These are phyloP conservation scores for Yarrowia deformans DNA, from an alignment of 805 yeast genomes.

Conservation along the genomic window DNA sequence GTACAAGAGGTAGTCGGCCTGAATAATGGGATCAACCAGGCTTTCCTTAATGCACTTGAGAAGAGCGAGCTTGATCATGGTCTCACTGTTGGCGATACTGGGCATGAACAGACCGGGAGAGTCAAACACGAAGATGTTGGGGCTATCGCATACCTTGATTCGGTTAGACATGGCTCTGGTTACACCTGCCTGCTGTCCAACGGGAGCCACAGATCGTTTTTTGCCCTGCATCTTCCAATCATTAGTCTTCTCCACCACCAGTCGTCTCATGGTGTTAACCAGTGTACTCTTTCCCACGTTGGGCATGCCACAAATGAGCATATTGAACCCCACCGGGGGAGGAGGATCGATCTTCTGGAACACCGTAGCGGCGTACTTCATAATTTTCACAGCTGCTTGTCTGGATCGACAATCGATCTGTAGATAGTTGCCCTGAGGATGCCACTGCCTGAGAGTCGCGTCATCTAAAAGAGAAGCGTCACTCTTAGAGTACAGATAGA, in stretches of 20 bases:
- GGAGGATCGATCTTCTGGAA: slow-evolving; percentile 61
- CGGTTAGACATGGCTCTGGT: slow-evolving; percentile 80
- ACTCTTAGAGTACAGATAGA: slow-evolving; percentile 28
- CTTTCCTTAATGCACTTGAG: slow-evolving; percentile 76
- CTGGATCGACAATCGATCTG: slow-evolving; percentile 65
- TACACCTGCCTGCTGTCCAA: slow-evolving; percentile 91
- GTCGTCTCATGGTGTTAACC: slow-evolving; percentile 72
- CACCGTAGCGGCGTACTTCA: slow-evolving; percentile 57
- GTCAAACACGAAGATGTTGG: slow-evolving; percentile 77
- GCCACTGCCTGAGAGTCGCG: slow-evolving; percentile 56
- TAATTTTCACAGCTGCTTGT: slow-evolving; percentile 59
- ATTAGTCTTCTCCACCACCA: slow-evolving; percentile 47
- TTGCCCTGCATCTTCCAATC: slow-evolving; percentile 43
- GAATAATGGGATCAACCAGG: slow-evolving; percentile 80
- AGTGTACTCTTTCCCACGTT: slow-evolving; percentile 96
- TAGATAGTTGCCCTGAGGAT: slow-evolving; percentile 57
- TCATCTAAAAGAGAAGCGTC: slow-evolving; percentile 31
- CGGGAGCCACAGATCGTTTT: slow-evolving; percentile 70
- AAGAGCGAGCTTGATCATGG: slow-evolving; percentile 76
- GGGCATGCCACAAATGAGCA: slow-evolving; percentile 92
- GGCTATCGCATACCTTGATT: slow-evolving; percentile 66
- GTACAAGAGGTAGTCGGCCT: slow-evolving; percentile 83
- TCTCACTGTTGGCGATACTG: slow-evolving; percentile 63
- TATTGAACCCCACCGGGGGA: slow-evolving; percentile 82
- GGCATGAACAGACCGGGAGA: slow-evolving; percentile 95